Conservation (phyloP, 2,329 filamentous ascomycete species). For the Coniochaeta pulveracea region DNA sequence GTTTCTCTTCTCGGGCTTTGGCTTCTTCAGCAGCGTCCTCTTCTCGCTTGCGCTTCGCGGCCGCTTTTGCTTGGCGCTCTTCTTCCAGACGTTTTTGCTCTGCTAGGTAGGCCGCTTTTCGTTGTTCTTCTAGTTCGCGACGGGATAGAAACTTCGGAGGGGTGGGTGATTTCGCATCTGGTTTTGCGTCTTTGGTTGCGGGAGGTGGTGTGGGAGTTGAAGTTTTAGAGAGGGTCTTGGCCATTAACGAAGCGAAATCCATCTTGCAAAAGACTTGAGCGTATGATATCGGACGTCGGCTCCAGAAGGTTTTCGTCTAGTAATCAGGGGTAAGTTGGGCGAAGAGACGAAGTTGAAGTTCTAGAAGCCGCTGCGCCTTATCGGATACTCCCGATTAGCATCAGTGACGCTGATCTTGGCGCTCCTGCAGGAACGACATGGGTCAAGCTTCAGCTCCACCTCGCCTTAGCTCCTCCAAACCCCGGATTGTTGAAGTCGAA, state of each 20-base stretch:
- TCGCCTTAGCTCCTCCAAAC: too few species aligned
- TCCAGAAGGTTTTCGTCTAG: neutral
- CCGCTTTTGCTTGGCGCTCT: conserved; percentile 56
- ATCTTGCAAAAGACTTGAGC: conserved; percentile 39
- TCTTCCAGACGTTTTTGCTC: conserved; percentile 68
- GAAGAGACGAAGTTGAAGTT: conserved; percentile 6
- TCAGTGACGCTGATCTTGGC: too few species aligned
- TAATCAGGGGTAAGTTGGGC: neutral
- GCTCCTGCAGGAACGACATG: too few species aligned
- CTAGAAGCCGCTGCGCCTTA: conserved; percentile 1
- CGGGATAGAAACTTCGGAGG: conserved; percentile 66
- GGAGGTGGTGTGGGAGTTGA: conserved; percentile 27
- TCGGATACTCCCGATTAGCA: too few species aligned
- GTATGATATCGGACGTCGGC: neutral
- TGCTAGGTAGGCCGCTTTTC: conserved; percentile 66
- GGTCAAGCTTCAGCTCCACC: too few species aligned
- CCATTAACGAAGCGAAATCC: conserved; percentile 94
- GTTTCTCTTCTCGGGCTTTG: conserved; percentile 68
- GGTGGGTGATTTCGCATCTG: conserved; percentile 6
- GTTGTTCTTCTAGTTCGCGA: conserved; percentile 73
- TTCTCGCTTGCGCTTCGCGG: conserved; percentile 78
- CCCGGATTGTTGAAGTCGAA: too few species aligned
- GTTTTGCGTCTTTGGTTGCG: conserved; percentile 11
- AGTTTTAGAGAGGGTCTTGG: conserved; percentile 79
- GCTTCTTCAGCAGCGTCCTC: conserved; percentile 69